A percentile compares a stretch with the other conserved stretches of the same genome.
Conservation (phyloP, 164 flowering plant genomes). For the Kalanchoe fedtschenkoi region DNA sequence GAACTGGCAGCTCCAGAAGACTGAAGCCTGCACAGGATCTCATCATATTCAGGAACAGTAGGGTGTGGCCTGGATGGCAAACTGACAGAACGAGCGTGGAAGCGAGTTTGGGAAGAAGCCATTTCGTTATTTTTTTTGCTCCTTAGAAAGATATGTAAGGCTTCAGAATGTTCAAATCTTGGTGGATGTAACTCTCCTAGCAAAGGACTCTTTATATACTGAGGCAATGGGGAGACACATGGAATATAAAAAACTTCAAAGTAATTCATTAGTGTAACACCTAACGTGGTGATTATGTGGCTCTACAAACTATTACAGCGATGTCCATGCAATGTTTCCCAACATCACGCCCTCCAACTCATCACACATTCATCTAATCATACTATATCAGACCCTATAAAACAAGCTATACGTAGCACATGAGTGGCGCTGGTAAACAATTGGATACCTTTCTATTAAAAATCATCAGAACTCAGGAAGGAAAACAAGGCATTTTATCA, state of each 20-base stretch:
- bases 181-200: background rate
- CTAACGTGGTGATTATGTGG: background rate
- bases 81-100: conserved; percentile 18
- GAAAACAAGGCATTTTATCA: too few species aligned
- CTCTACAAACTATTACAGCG: background rate
- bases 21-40: conserved; percentile 10
- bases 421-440: too few species aligned
- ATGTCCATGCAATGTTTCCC: conserved; percentile 1
- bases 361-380: conserved; percentile 2
- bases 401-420: too few species aligned
- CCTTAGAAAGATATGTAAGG: background rate
- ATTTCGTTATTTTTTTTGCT: background rate
- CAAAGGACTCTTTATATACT: background rate
- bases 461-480: too few species aligned
- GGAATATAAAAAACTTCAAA: background rate
- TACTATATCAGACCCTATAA: too few species aligned
- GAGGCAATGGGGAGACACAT: background rate
- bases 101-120: conserved; percentile 10
- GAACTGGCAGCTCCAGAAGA: conserved; percentile 9
- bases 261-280: background rate
- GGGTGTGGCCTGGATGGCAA: conserved; percentile 18
- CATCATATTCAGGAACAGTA: conserved; percentile 6
- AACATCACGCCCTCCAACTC: background rate
- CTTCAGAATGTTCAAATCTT: too few species aligned
- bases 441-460: too few species aligned